Base-by-base conservation (phyloP, 148 eudicot species). In the Hydrangea macrophylla region DNA sequence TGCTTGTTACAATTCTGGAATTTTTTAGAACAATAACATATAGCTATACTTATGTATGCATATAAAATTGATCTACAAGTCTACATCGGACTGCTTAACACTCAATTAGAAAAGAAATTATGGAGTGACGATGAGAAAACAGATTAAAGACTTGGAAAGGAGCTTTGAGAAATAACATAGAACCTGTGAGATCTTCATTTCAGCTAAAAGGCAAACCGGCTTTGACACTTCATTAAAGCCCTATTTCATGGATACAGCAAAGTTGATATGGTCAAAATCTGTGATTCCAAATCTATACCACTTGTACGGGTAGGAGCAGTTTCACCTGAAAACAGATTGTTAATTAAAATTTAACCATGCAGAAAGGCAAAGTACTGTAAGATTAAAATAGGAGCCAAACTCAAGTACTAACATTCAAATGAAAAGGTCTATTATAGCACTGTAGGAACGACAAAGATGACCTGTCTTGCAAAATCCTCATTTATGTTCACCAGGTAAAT, bases 181-280 rank as follows among this genome's bases (percentile, higher is more conserved):
- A 64, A 83, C 85, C 84, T 77, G 86, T 32, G 67, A 60, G 61
- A 71, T 80, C 85, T 79, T 83, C 81, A 82, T 83, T 74, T 80
- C 78, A 76, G 76, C 70, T 65, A 71, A 69, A n/a, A 66, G 58
- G 63, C 68, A 64, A 58, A 59, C 63, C 42, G 70, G 70, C 72
- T 65, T 62, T 83, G 76, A 78, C 69, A 64, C 78, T 73, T 59
- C 72, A 62, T 26, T 55, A 51, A 60, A 37, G 62, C 60, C 61
- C 51, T 42, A 64, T 64, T 36, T 57, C 9, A 11, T n/a, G n/a
- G n/a, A n/a, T n/a, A n/a, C 58, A 30, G 39, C 62, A 18, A 64
- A 55, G 53, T 26, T 63, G 26, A 28, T 33, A 3, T 18, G 61
- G 23, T 24, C 1, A 18, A 42, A 33, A 40, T 60, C 62, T 59